Base-by-base conservation (phyloP, 441 rosid genomes). In the Bruguiera hainesii region DNA sequence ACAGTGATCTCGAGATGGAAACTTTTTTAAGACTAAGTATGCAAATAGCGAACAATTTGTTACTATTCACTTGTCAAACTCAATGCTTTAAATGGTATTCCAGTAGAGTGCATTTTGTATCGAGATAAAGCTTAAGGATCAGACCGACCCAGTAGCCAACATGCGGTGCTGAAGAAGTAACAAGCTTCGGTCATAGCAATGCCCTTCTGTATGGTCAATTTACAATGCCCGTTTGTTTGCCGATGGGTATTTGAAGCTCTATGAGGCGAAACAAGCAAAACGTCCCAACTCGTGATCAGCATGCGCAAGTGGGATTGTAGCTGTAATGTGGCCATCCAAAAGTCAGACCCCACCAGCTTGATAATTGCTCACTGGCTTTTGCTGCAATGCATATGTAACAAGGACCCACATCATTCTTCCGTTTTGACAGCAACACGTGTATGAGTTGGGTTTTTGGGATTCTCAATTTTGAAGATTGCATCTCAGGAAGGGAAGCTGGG, bases 231-330 rank as follows among this genome's bases (percentile, higher is more conserved):
- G 9, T 6, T 19, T 10, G 39, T 19, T 57, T 26, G 3, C 11
- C 23, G 8, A 33, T 51, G 37, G 35, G 42, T 61, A 50, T 10
- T 33, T 0, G 56, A 20, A 52, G 26, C 56, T 52, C 0, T 19
- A 21, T 6, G 25, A 23, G 25, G 58, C n/a, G 8, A 29, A 26
- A 57, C 6, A 23, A 31, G 67, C 63, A 68, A 20, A 50, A 28
- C 28, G 31, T 66, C 65, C 68, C 50, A 63, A 42, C 25, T 55
- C 49, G 71, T 33, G 68, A 76, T 60, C 55, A 68, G 69, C 73
- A 73, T 48, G 59, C 63, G 63, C 78, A 72, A 78, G 78, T 74
- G 79, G 84, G 79, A 65, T 56, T 68, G 63, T 75, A 76, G 81
- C 79, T 78, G 75, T 72, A 56, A 39, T 37, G 59, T 72, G 56